These are phyloP conservation scores for Pistacia integerrima DNA, from an alignment of 345 rosid species.

Conservation along the genomic window DNA sequence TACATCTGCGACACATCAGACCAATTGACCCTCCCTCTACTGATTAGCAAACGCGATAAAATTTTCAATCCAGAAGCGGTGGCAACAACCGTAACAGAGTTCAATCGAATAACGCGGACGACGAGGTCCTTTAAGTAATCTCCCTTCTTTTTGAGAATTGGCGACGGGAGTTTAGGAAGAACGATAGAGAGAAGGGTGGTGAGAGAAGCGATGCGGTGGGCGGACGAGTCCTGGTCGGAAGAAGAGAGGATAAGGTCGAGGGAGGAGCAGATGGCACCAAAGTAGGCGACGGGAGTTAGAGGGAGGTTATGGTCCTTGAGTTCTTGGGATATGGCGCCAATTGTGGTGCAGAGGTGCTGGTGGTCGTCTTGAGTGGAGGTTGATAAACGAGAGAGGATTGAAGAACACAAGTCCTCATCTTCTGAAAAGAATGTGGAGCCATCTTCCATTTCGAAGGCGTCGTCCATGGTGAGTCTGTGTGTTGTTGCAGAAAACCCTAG, in stretches of 20 bases:
- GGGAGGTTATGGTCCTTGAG: slow-evolving; percentile 66
- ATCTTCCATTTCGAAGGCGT: slow-evolving; percentile 5
- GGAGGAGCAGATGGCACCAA: slow-evolving; percentile 62
- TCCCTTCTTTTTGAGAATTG: slow-evolving; percentile 52
- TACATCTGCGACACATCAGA: slow-evolving; percentile 48
- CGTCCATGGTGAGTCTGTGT: neutral
- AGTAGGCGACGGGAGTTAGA: slow-evolving; percentile 69
- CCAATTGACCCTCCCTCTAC: slow-evolving; percentile 50
- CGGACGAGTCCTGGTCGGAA: slow-evolving; percentile 35
- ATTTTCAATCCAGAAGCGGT: slow-evolving; percentile 65
- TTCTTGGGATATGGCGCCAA: slow-evolving; percentile 74
- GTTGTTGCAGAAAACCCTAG: slow-evolving; percentile 6
- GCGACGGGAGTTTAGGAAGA: slow-evolving; percentile 51
- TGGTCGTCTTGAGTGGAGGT: slow-evolving; percentile 56
- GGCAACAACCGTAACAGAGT: slow-evolving; percentile 45
- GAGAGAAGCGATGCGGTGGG: slow-evolving; percentile 56
- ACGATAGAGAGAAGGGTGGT: slow-evolving; percentile 56
- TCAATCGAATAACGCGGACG: slow-evolving; percentile 43
- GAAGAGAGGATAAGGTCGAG: slow-evolving; percentile 54
- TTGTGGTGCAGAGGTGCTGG: slow-evolving; percentile 62
- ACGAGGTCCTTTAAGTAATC: slow-evolving; percentile 50
- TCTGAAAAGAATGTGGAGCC: neutral
- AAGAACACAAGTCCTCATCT: slow-evolving; percentile 56
- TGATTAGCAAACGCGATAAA: slow-evolving; percentile 48
- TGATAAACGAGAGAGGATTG: slow-evolving; percentile 51